Evolutionary conservation across 352 stramenopile species (phyloP), one percentile per base, ranked within the genome.

Genomic region (Phytophthora litchii): DNA sequence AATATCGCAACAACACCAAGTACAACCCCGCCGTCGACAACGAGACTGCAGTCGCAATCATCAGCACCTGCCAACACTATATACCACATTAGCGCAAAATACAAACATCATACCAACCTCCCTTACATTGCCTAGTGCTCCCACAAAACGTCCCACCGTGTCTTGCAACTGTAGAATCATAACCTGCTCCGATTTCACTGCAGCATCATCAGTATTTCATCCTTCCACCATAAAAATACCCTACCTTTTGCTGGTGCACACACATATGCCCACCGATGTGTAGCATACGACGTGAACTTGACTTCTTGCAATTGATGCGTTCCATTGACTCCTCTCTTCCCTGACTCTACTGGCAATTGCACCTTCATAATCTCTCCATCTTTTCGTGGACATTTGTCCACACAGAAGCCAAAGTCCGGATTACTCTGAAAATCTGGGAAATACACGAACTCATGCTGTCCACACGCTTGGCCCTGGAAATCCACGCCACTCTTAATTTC

Each of bases 401-500:
- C 78, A 60, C 85, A 94, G 27, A 94, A 61, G 3, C 85, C 85
- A 74, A 94, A 94, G 52, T 94, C 85, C 13, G 85, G 79, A 55
- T 92, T 91, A 3, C 16, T 27, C 11, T 65, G 47, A 37, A 84
- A 80, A 36, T 91, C 79, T 3, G 85, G 85, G 54, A 91, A 94
- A 43, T 91, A 94, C 3, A 94, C 79, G 44, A 85, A 89, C 8
- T 62, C 57, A 20, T 57, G 60, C 3, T n/a, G 5, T 12, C 69
- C 79, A 59, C 85, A 94, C 23, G 75, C 45, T 2, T 78, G 63
- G 27, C 85, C 85, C 10, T 83, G 72, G 56, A 88, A 94, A 58
- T 94, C 83, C 35, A 94, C 79, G 19, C 82, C 78, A 52, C 83
- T 84, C 34, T 83, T 85, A 54, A 94, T 89, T 56, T 91, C 88